Evolutionary conservation across 2,329 filamentous ascomycete species (phyloP).

Genomic region (Xylaria arbuscula): DNA sequence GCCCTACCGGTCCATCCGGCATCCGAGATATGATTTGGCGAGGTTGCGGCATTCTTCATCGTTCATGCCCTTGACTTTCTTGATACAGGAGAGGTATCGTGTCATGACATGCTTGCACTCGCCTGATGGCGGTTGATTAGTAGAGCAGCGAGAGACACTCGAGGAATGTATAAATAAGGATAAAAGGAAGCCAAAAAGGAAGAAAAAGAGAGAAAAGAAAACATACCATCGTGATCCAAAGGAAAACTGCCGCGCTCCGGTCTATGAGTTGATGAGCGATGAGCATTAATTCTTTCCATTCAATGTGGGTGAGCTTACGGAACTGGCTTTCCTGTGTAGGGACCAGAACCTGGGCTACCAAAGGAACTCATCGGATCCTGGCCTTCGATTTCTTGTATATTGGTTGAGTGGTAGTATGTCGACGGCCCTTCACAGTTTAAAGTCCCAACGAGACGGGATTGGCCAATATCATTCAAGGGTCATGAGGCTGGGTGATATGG

Average conservation of each 20-base stretch:
- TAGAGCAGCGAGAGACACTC: not conserved
- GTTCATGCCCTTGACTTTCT: constrained; percentile 84
- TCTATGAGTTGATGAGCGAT: constrained; percentile 56
- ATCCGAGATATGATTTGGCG: constrained; percentile 88
- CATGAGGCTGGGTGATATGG: not conserved
- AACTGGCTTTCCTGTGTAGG: constrained; percentile 46
- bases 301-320: constrained; percentile 41
- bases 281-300: constrained; percentile 3
- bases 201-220: not conserved
- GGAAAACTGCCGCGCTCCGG: constrained; percentile 95
- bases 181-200: not conserved
- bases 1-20: constrained; percentile 91
- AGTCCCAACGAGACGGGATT: not conserved
- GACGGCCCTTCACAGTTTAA: not conserved
- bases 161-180: not conserved
- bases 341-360: constrained; percentile 48
- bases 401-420: not conserved
- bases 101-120: constrained; percentile 94
- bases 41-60: constrained; percentile 85
- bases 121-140: constrained; percentile 60
- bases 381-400: not conserved
- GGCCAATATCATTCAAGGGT: not conserved
- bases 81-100: constrained; percentile 87
- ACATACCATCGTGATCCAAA: constrained; percentile 86
- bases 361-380: constrained; percentile 47